Evolutionary conservation across 371 early-diverging fungal species (phyloP), one percentile per base, ranked within the genome.

Genomic region (Mortierella sp.): DNA sequence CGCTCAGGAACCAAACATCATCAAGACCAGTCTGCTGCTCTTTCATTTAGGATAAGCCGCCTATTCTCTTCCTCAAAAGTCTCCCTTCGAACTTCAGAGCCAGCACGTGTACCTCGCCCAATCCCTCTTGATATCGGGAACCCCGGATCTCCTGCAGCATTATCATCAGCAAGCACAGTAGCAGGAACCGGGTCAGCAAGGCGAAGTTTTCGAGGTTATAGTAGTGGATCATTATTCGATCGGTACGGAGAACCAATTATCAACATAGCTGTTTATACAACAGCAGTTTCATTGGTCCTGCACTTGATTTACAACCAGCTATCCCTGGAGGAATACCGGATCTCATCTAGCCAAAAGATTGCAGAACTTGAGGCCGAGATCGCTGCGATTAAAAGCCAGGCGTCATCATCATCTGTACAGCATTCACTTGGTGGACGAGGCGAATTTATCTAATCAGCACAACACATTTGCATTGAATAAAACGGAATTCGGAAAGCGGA

Each of bases 91-190:
- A 52, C 65, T 10, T 32, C 65, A 43, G 69, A 71, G 40, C 64
- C 70, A 1, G 10, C 70, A 7, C 79, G 70, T 8, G 70, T 67
- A 13, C 82, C 82, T 22, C 75, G 72, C 2, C 82, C 82, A 13
- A 81, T 81, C 40, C 82, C 82, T 36, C 76, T 81, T 55, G 82
- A 81, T 75, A 75, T 81, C 58, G 72, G 82, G 28, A 69, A 74
- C 19, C 43, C 67, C 15, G 59, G 55, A 48, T 59, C 72, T 8
- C 60, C 58, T 2, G 28, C 61, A 6, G 11, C 59, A n/a, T 41
- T 55, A 38, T 16, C 69, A 59, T 16, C 45, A 24, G 8, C 48
- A 33, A 40, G 41, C n/a, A 41, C 58, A 13, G 55, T 58, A 53
- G 68, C 24, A 57, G 47, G 38, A 22, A 13, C 32, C 47, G 33